Base-by-base conservation (phyloP, 768 basidiomycete genomes). In the Candolleomyces aberdarensis region DNA sequence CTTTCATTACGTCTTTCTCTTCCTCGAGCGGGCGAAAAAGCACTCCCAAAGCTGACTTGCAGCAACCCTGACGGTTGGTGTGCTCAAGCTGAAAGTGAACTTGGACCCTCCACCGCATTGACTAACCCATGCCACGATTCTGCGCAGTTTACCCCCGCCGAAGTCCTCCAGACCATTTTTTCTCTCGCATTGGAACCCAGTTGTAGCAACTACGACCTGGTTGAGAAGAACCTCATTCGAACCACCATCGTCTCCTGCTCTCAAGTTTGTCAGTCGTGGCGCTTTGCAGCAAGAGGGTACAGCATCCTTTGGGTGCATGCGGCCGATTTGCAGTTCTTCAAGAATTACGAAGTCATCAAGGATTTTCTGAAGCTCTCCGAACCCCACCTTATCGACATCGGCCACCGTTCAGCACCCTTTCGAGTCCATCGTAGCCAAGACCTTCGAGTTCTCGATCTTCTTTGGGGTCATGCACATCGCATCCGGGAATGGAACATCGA, bases 91-190 rank as follows among this genome's bases (percentile, higher is more conserved):
- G 26, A 26, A 26, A 3, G 26, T 26, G 26, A 26, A 26, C 26
- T 26, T 26, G 26, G 26, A 26, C 26, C 26, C 26, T 26, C 26
- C 26, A 26, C 26, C 26, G 26, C 26, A 26, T 3, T 26, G 26
- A 26, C 3, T 26, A 3, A 26, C 26, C 26, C 26, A 26, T 26
- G 26, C 26, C 26, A 26, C 26, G 26, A 26, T 26, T 11, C 36
- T 11, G 36, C 11, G 74, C 2, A 84, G 79, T 17, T 53, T 26
- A 9, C 32, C 4, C 52, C 52, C 32, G 7, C 32, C 15, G 52
- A 53, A 32, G 11, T 53, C 13, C 52, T 53, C 26, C 52, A 53
- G 11, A 53, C n/a, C 22, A 53, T 53, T 32, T 53, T 53, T n/a
- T 7, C 32, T 3, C 19, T 53, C 52, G 52, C 52, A 5, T 5